Conservation (phyloP, 2,329 filamentous ascomycete genomes). For the Cladobotryum mycophilum region DNA sequence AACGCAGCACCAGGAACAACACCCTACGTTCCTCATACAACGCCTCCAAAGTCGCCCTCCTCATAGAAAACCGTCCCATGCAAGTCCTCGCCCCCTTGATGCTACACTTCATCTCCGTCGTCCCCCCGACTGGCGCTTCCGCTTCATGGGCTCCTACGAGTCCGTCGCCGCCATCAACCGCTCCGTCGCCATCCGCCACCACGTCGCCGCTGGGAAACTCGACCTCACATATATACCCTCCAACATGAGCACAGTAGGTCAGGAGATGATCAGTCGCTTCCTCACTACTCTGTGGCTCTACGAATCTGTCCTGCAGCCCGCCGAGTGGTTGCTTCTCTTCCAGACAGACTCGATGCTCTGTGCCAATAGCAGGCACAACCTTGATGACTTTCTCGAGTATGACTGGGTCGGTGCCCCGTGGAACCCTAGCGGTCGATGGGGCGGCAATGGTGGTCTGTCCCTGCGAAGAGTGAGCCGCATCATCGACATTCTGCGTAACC, state of each 20-base stretch:
- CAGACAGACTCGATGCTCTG: constrained; percentile 51
- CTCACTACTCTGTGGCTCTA: constrained; percentile 49
- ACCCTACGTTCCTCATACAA: constrained; percentile 23
- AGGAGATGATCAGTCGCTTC: constrained; percentile 48
- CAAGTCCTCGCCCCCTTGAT: constrained; percentile 46
- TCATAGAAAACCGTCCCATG: constrained; percentile 47
- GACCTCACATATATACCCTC: constrained; percentile 45
- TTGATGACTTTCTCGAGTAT: constrained; percentile 46
- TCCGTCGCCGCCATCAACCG: constrained; percentile 40
- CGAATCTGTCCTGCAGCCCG: constrained; percentile 40
- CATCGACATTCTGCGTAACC: constrained; percentile 43
- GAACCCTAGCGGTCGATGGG: constrained; percentile 35
- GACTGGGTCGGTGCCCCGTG: constrained; percentile 51
- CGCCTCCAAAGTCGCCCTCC: constrained; percentile 46
- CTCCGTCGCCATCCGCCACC: constrained; percentile 39
- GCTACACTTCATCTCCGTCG: constrained; percentile 50
- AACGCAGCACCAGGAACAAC: background rate
- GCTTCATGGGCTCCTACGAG: constrained; percentile 46
- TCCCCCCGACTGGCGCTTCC: constrained; percentile 53
- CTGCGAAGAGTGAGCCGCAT: constrained; percentile 48
- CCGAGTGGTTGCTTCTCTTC: constrained; percentile 50
- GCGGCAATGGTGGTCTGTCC: constrained; percentile 48
- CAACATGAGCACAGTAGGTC: constrained; percentile 44
- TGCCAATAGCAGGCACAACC: constrained; percentile 40
- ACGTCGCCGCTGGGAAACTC: constrained; percentile 39